These are phyloP conservation scores for Talaromyces ruber DNA, from an alignment of 495 filamentous ascomycete species.

Conservation along the genomic window DNA sequence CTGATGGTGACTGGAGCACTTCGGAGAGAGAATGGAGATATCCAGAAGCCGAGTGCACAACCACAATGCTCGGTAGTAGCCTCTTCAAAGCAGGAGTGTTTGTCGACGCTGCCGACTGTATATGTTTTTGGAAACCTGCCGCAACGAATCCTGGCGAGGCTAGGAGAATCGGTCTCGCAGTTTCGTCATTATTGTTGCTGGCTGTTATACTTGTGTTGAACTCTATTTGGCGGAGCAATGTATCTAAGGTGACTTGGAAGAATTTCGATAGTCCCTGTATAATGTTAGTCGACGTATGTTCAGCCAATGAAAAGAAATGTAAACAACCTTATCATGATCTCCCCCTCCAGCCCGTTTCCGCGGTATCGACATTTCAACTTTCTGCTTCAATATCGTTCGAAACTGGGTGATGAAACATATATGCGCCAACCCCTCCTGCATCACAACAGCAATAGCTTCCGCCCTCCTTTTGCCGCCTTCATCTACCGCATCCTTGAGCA, in stretches of 20 bases:
- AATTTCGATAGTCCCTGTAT: constrained; percentile 60
- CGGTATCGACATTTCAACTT: constrained; percentile 75
- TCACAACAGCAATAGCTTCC: constrained; percentile 78
- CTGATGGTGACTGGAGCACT: constrained; percentile 69
- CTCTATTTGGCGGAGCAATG: constrained; percentile 71
- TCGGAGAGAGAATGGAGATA: constrained; percentile 82
- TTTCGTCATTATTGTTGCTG: constrained; percentile 25
- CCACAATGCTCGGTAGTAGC: constrained; percentile 53
- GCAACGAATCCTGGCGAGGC: constrained; percentile 88
- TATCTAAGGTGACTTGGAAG: constrained; percentile 67
- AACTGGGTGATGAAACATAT: constrained; percentile 89
- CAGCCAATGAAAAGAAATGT: background rate
- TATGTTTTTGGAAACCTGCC: constrained; percentile 68
- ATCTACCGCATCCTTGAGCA: constrained; percentile 69
- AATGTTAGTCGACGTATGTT: constrained; percentile 6
- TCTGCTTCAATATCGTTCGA: constrained; percentile 79
- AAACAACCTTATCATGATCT: constrained; percentile 58
- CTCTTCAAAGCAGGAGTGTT: constrained; percentile 55
- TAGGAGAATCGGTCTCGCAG: constrained; percentile 64
- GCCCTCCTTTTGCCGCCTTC: constrained; percentile 60
- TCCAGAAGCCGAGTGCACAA: constrained; percentile 77
- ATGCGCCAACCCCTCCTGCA: constrained; percentile 91
- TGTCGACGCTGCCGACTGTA: constrained; percentile 56
- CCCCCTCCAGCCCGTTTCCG: constrained; percentile 57
- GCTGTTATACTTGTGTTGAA: constrained; percentile 42